These are phyloP conservation scores for Aspergillus sp. DNA, from an alignment of 2,329 filamentous ascomycete species.

Conservation along the genomic window DNA sequence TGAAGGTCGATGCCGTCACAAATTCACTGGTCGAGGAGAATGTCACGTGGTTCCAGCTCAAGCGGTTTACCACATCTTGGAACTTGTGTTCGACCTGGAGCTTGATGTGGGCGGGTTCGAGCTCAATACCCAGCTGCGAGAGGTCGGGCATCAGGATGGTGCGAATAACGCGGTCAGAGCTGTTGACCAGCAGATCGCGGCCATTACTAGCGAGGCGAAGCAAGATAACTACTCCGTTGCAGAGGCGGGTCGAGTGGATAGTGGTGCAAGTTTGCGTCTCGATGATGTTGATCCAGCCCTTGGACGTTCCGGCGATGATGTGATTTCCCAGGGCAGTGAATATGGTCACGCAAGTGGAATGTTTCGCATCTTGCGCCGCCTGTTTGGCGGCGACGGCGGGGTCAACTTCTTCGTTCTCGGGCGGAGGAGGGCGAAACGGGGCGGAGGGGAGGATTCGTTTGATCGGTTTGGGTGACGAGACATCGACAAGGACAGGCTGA, in stretches of 20 bases:
- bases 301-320: slow-evolving; percentile 88
- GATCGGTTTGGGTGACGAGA: slow-evolving; percentile 64
- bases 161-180: slow-evolving; percentile 89
- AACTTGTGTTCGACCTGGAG: slow-evolving; percentile 96
- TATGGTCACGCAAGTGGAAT: slow-evolving; percentile 88
- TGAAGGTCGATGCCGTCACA: slow-evolving; percentile 92
- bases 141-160: slow-evolving; percentile 86
- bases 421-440: slow-evolving; percentile 67
- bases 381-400: slow-evolving; percentile 70
- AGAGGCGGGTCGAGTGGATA: slow-evolving; percentile 86
- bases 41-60: slow-evolving; percentile 96
- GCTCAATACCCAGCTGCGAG: slow-evolving; percentile 49
- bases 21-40: slow-evolving; percentile 95
- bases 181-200: slow-evolving; percentile 84
- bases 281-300: slow-evolving; percentile 95
- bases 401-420: slow-evolving; percentile 64
- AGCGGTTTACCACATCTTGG: slow-evolving; percentile 90
- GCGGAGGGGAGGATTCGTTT: slow-evolving; percentile 78
- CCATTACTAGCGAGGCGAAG: slow-evolving; percentile 82
- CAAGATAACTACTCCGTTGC: slow-evolving; percentile 81
- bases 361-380: slow-evolving; percentile 86
- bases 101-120: slow-evolving; percentile 82
- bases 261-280: slow-evolving; percentile 76
- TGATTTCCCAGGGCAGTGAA: slow-evolving; percentile 84
- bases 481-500: slow-evolving; percentile 82